Evolutionary conservation across 2,329 filamentous ascomycete species (phyloP).

Genomic region (Cladosporium halotolerans): DNA sequence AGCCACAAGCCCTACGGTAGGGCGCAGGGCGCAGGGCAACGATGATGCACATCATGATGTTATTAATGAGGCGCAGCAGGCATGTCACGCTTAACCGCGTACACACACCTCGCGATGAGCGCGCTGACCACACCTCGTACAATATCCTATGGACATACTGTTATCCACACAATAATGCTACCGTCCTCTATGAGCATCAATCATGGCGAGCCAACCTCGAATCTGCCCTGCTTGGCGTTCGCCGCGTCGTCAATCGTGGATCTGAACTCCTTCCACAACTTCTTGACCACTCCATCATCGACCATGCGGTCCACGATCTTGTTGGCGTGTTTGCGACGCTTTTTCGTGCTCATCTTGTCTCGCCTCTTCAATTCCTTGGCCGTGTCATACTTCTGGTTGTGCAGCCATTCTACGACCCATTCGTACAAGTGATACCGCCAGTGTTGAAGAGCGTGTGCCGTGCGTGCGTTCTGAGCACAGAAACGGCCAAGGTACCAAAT

Average conservation of each 20-base stretch:
- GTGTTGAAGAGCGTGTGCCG: conserved; percentile 66
- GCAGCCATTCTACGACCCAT: conserved; percentile 60
- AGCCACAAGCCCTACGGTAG: no score
- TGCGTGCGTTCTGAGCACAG: conserved; percentile 60
- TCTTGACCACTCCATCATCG: conserved; percentile 50
- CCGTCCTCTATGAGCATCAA: background rate
- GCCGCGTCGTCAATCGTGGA: conserved; percentile 54
- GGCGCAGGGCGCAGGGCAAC: no score
- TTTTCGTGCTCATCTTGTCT: conserved; percentile 54
- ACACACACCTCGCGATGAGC: no score
- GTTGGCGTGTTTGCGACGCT: conserved; percentile 55
- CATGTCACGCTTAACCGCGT: no score
- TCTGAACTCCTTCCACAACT: conserved; percentile 61
- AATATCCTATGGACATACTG: no score
- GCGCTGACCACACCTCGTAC: no score
- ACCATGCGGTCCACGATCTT: conserved; percentile 61
- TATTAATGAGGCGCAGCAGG: no score
- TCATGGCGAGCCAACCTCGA: conserved; percentile 3
- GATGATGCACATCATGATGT: no score
- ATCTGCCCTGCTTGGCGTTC: conserved; percentile 36
- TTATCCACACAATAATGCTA: no score
- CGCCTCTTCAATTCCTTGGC: conserved; percentile 54
- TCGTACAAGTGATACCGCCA: conserved; percentile 71
- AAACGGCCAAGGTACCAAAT: conserved; percentile 51
- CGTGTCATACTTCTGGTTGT: conserved; percentile 51